A percentile compares a stretch with the other conserved stretches of the same genome.
phyloP scores from a whole-genome alignment of 2,329 filamentous ascomycete species.

The Pseudopithomyces chartarum region DNA sequence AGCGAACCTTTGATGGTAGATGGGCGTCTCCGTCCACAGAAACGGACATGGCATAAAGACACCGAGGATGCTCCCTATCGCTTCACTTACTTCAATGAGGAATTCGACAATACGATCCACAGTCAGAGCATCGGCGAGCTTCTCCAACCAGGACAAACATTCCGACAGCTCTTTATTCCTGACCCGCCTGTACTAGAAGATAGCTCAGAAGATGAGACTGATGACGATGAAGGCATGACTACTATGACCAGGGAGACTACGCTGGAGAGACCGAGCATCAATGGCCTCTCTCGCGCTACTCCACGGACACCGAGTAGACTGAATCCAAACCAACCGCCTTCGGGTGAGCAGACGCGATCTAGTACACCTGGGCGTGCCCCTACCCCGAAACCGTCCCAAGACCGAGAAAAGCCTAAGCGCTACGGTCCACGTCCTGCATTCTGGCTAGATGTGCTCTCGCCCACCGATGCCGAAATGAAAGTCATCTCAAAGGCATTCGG shows the following conservation, averaged over 20 bases:
- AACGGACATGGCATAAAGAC: slow-evolving; percentile 80
- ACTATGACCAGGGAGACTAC: slow-evolving; percentile 15
- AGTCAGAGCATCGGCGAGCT: slow-evolving; percentile 94
- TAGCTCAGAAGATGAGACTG: slow-evolving; percentile 68
- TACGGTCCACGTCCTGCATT: slow-evolving; percentile 86
- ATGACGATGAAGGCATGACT: slow-evolving; percentile 51
- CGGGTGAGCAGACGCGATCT: slow-evolving; percentile 52
- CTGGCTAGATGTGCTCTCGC: slow-evolving; percentile 92
- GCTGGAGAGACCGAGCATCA: slow-evolving; percentile 23
- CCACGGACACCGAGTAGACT: slow-evolving; percentile 31
- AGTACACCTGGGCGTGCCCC: slow-evolving; percentile 58
- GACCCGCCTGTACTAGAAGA: slow-evolving; percentile 72
- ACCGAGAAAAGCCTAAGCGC: slow-evolving; percentile 44
- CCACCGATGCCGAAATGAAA: slow-evolving; percentile 95
- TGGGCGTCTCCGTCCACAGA: slow-evolving; percentile 79
- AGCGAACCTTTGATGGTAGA: slow-evolving; percentile 93
- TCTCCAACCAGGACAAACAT: slow-evolving; percentile 80
- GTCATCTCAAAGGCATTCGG: slow-evolving; percentile 89
- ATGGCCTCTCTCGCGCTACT: slow-evolving; percentile 33
- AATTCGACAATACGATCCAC: slow-evolving; percentile 94
- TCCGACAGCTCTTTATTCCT: slow-evolving; percentile 87
- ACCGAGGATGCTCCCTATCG: slow-evolving; percentile 91
- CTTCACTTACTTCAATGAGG: slow-evolving; percentile 99
- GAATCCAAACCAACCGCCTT: slow-evolving; percentile 40
- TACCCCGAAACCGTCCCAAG: slow-evolving; percentile 25